phyloP scores from a whole-genome alignment of 2,329 filamentous ascomycete species.

The Aspergillus versicolor region DNA sequence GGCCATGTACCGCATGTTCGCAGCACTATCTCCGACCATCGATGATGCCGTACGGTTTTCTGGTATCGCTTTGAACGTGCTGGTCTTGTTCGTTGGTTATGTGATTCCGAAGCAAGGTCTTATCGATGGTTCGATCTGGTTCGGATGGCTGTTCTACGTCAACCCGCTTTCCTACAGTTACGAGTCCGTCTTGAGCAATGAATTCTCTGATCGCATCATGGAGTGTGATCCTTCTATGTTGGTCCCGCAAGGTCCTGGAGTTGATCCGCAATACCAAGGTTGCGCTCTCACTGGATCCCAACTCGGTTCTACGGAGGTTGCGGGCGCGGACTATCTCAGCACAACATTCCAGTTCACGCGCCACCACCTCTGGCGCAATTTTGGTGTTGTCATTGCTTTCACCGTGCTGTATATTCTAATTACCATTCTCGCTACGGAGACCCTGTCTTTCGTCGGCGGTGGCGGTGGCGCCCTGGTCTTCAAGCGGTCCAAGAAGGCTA shows the following conservation, averaged over 20 bases:
- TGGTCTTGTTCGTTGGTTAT: conserved; percentile 66
- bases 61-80: conserved; percentile 59
- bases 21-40: conserved; percentile 61
- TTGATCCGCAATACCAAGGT: conserved; percentile 59
- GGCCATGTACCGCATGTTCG: conserved; percentile 66
- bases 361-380: conserved; percentile 68
- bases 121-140: conserved; percentile 62
- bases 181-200: conserved; percentile 66
- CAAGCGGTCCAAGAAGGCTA: conserved; percentile 65
- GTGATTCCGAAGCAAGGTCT: conserved; percentile 65
- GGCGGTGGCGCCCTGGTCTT: conserved; percentile 66
- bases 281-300: conserved; percentile 61
- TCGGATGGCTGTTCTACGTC: conserved; percentile 61
- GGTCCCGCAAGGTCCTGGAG: conserved; percentile 59
- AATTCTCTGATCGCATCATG: conserved; percentile 59
- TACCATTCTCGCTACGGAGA: conserved; percentile 60
- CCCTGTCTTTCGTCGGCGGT: conserved; percentile 62
- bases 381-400: conserved; percentile 40
- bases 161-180: conserved; percentile 62
- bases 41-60: conserved; percentile 66
- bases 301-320: conserved; percentile 51
- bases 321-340: conserved; percentile 56
- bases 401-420: conserved; percentile 35
- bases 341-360: conserved; percentile 73
- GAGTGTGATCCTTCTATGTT: conserved; percentile 59